These are phyloP conservation scores for Oxytropis ochrocephala DNA, from an alignment of 306 rosid genomes.

Conservation along the genomic window DNA sequence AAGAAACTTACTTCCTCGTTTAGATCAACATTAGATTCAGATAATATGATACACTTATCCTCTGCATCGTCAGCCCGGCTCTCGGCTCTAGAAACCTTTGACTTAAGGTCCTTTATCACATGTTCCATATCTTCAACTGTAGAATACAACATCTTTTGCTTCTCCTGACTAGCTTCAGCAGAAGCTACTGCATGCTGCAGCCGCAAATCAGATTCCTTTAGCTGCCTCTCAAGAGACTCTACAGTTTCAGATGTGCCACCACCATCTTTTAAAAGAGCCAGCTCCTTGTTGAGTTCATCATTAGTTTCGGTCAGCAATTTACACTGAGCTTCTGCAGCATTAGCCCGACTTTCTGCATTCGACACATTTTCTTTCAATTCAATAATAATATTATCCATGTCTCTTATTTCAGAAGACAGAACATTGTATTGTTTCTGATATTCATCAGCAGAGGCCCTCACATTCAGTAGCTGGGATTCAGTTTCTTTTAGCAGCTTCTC, in stretches of 20 bases:
- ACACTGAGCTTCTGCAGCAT: conserved; percentile 37
- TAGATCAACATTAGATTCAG: conserved; percentile 65
- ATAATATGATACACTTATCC: conserved; percentile 59
- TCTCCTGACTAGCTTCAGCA: conserved; percentile 84
- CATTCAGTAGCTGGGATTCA: conserved; percentile 33
- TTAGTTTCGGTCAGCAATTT: conserved; percentile 31
- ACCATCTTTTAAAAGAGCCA: conserved; percentile 32
- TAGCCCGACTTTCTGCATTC: conserved; percentile 43
- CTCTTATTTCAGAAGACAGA: conserved; percentile 26
- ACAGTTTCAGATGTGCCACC: conserved; percentile 29
- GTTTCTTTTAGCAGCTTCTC: conserved; percentile 57
- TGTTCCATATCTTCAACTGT: conserved; percentile 69
- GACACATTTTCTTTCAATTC: conserved; percentile 33
- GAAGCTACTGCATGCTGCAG: conserved; percentile 73
- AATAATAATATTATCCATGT: conserved; percentile 30
- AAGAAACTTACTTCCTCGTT: conserved; percentile 62
- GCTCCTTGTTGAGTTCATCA: conserved; percentile 37
- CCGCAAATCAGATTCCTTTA: conserved; percentile 46
- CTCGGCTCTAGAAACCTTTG: conserved; percentile 69
- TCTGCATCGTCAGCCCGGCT: conserved; percentile 63
- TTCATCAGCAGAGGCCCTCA: conserved; percentile 36
- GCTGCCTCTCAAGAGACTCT: conserved; percentile 49
- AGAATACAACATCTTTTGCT: conserved; percentile 58
- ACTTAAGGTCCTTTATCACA: conserved; percentile 67
- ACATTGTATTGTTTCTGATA: conserved; percentile 32